Conservation (phyloP, 2,329 filamentous ascomycete genomes). For the Microdochium bolleyi region DNA sequence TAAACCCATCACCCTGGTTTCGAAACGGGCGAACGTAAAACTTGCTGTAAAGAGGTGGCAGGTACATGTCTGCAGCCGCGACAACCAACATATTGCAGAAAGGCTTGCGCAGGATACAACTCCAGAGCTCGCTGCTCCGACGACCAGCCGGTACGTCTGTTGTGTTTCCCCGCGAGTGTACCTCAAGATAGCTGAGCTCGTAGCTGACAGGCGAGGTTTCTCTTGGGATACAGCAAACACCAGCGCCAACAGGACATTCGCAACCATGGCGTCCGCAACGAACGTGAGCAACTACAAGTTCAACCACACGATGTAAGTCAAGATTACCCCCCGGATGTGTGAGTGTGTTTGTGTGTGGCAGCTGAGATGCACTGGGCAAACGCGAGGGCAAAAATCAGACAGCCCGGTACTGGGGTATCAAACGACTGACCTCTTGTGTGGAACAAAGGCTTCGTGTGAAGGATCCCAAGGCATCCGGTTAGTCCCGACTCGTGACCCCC, state of each 20-base stretch:
- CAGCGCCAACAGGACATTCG: conserved; percentile 19
- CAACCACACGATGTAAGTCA: conserved; percentile 75
- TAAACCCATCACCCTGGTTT: too few relatives aligned
- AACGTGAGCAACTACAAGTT: conserved; percentile 72
- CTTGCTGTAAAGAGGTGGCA: too few relatives aligned
- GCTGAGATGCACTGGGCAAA: too few relatives aligned
- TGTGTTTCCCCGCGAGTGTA: conserved; percentile 4
- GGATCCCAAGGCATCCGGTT: conserved; percentile 75
- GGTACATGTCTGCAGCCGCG: background rate
- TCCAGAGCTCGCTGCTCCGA: background rate
- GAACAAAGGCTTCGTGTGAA: conserved; percentile 76
- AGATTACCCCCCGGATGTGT: background rate
- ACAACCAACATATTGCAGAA: background rate
- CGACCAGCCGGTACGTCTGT: background rate
- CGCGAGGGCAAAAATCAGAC: too few relatives aligned
- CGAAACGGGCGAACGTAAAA: too few relatives aligned
- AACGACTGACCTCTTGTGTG: background rate
- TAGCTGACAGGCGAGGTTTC: too few relatives aligned
- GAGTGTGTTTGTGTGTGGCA: too few relatives aligned
- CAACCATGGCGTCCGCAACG: conserved; percentile 60
- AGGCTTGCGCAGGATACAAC: background rate
- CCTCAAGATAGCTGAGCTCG: too few relatives aligned
- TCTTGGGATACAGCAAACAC: background rate
- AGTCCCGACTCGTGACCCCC: conserved; percentile 7
- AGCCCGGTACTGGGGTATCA: too few relatives aligned